Percentiles rank a stretch among this genome's conserved stretches.
Evolutionary conservation across 2,329 filamentous ascomycete species (phyloP).

Genomic region (Zarea fungicola): DNA sequence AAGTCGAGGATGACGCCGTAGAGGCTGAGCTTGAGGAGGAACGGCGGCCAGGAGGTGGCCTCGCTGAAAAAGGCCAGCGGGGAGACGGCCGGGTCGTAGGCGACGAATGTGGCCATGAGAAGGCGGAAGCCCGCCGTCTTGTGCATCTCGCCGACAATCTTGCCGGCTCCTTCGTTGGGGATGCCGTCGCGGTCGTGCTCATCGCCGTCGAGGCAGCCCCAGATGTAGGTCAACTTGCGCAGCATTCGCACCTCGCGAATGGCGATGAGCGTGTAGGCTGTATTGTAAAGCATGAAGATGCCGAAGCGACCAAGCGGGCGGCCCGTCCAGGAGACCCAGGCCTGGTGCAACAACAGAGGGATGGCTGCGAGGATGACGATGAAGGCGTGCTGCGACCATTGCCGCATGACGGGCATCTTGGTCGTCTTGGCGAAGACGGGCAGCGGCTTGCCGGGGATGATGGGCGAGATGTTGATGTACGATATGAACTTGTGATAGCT

Average conservation of each 20-base stretch:
- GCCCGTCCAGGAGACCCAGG: constrained; percentile 14
- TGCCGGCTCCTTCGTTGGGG: constrained; percentile 25
- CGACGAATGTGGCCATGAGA: constrained; percentile 21
- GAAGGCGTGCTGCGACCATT: constrained; percentile 27
- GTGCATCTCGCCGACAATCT: constrained; percentile 21
- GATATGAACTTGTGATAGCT: constrained; percentile 16
- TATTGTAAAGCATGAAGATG: constrained; percentile 23
- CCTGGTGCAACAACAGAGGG: constrained; percentile 22
- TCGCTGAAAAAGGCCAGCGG: constrained; percentile 11
- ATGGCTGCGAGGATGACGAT: constrained; percentile 26
- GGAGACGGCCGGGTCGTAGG: constrained; percentile 17
- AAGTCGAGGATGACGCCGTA: constrained; percentile 37
- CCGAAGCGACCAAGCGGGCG: constrained; percentile 12
- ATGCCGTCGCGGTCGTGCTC: constrained; percentile 30
- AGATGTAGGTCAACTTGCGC: constrained; percentile 25
- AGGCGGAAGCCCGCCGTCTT: constrained; percentile 21
- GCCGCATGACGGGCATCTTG: constrained; percentile 25
- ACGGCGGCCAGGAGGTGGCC: constrained; percentile 21
- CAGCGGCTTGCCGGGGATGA: constrained; percentile 15
- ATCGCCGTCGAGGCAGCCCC: constrained; percentile 25
- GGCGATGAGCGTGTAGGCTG: constrained; percentile 25
- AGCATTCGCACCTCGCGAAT: constrained; percentile 26
- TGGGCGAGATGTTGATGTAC: constrained; percentile 16
- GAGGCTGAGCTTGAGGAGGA: constrained; percentile 26
- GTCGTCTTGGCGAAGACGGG: constrained; percentile 30